These are phyloP conservation scores for Penicillium nucicola DNA, from an alignment of 495 filamentous ascomycete species.

Conservation along the genomic window DNA sequence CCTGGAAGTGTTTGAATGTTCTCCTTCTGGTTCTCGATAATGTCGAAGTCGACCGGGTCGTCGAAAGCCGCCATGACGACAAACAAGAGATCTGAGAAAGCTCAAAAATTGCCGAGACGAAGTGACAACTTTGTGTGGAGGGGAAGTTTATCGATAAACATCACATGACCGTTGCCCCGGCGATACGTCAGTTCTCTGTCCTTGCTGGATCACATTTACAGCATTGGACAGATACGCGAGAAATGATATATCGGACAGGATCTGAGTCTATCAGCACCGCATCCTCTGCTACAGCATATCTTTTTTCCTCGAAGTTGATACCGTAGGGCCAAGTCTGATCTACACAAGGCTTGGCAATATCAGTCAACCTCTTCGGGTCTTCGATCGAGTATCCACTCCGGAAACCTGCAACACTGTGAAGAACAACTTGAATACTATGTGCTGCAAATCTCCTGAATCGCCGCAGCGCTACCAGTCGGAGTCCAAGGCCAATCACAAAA, in stretches of 20 bases:
- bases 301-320: neutral
- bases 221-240: neutral
- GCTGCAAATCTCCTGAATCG: neutral
- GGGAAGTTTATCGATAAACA: slow-evolving; percentile 46
- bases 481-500: slow-evolving; percentile 20
- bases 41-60: slow-evolving; percentile 81
- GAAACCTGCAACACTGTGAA: neutral
- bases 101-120: slow-evolving; percentile 4
- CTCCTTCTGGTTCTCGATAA: slow-evolving; percentile 96
- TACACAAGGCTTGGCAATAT: slow-evolving; percentile 2
- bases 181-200: slow-evolving; percentile 28
- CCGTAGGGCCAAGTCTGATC: neutral
- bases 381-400: neutral
- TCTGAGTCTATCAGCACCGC: too few species aligned
- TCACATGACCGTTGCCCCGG: slow-evolving; percentile 33
- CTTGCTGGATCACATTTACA: neutral
- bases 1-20: slow-evolving; percentile 93
- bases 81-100: slow-evolving; percentile 3
- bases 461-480: neutral
- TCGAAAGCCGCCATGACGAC: slow-evolving; percentile 49
- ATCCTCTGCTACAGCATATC: too few species aligned
- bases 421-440: neutral
- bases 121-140: neutral
- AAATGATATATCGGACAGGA: too few species aligned
- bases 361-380: slow-evolving; percentile 1